Evolutionary conservation across 129 eudicot species (phyloP), one percentile per base, ranked within the genome.

Genomic region (Smallanthus sonchifolius): DNA sequence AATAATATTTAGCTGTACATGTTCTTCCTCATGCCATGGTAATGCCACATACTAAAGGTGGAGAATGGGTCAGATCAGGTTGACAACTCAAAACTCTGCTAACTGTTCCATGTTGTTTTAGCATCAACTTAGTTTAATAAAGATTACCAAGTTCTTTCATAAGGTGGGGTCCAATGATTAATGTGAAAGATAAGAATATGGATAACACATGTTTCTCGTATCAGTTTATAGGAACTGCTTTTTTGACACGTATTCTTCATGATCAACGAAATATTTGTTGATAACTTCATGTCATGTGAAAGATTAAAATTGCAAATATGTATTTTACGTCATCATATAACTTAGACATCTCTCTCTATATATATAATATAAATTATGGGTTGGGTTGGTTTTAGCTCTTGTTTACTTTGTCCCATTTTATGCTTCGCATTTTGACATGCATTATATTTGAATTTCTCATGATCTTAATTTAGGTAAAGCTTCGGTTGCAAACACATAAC

Each of bases 401-500:
- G 43, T 40, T 39, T 57, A 30, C 37, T 39, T 49, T 11, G 38
- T 72, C 55, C 7, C 52, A 16, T 19, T 20, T 56, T 76, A 39
- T 69, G 64, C 13, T 54, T 49, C 52, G 20, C 52, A 40, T 38
- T 51, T 44, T 14, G 43, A 42, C 15, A 11, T 66, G 54, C 55
- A 49, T 72, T n/a, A n/a, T 19, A 64, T 44, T 70, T 49, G 28
- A 60, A 15, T 15, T 24, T 47, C 19, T 20, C 45, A 10, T 82
- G 62, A 65, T 57, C 16, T 28, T 36, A 61, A 40, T 74, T 43
- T 76, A 94, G 99, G 99, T 91, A 55, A 94, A 94, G 80, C 87
- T 94, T 81, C 93, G 97, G 36, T 81, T 94, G 85, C 83, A 78
- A 40, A 94, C 99, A 70, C 96, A 94, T 72, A 81, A 94, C 77